A percentile compares a stretch with the other conserved stretches of the same genome.
These are phyloP conservation scores for Ajuga chamaepitys DNA, from an alignment of 257 asterid genomes.

Conservation along the genomic window DNA sequence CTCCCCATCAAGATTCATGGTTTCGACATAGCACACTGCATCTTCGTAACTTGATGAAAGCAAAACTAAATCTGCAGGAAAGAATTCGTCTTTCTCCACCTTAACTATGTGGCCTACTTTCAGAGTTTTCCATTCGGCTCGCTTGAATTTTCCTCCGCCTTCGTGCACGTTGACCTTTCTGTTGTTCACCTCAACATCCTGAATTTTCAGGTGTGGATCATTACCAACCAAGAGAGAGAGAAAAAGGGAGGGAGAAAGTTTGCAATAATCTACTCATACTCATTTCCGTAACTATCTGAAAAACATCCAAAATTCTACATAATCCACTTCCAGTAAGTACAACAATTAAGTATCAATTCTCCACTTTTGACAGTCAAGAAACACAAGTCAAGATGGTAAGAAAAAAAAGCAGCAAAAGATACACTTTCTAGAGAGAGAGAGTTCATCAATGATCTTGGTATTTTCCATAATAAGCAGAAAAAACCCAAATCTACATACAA, in stretches of 20 bases:
- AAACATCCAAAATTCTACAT: neutral
- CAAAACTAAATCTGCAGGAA: constrained; percentile 57
- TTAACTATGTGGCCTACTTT: constrained; percentile 60
- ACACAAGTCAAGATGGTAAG: too few relatives aligned
- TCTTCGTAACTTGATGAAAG: constrained; percentile 67
- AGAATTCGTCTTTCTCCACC: constrained; percentile 62
- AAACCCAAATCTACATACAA: constrained; percentile 9
- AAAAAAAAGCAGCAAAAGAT: neutral
- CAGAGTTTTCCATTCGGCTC: constrained; percentile 50
- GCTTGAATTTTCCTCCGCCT: constrained; percentile 35
- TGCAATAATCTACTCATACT: neutral
- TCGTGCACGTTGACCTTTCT: constrained; percentile 45
- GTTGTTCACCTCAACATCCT: constrained; percentile 68
- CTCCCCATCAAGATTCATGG: constrained; percentile 70
- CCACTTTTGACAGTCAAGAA: too few relatives aligned
- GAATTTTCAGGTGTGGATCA: constrained; percentile 6
- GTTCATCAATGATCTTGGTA: neutral
- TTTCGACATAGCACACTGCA: constrained; percentile 64
- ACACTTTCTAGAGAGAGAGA: neutral
- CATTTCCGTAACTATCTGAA: neutral
- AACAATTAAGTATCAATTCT: neutral
- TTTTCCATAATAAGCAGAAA: constrained; percentile 7
- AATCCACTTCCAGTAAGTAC: neutral
- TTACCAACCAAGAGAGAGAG: constrained; percentile 9
- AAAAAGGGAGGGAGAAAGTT: neutral